Conservation (phyloP, 306 rosid species). For the Malus asiatica region DNA sequence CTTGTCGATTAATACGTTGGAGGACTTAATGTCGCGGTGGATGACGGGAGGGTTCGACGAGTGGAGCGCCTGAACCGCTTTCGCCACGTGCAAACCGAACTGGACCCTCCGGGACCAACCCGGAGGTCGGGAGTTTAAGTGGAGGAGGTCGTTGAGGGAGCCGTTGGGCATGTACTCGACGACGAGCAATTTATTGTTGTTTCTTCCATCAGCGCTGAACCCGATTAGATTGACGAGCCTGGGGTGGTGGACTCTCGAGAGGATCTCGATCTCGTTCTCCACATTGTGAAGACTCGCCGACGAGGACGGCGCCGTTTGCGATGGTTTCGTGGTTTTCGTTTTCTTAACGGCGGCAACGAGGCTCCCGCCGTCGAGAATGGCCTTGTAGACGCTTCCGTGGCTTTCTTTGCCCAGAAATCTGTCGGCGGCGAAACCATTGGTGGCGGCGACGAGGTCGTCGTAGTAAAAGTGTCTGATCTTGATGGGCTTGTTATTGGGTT, state of each 20-base stretch:
- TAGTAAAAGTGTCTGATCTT: constrained; percentile 39
- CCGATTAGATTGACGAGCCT: constrained; percentile 80
- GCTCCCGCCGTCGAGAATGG: constrained; percentile 49
- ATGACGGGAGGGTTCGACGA: constrained; percentile 76
- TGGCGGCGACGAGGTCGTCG: constrained; percentile 52
- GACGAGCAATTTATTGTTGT: constrained; percentile 40
- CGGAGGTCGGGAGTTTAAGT: constrained; percentile 42
- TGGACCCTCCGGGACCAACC: constrained; percentile 59
- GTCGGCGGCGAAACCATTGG: constrained; percentile 49
- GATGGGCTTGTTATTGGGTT: neutral
- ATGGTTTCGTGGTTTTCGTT: constrained; percentile 18
- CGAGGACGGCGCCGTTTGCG: constrained; percentile 5
- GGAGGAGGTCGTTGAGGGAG: constrained; percentile 65
- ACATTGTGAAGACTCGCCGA: constrained; percentile 8
- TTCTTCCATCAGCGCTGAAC: constrained; percentile 33
- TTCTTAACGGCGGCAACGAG: constrained; percentile 72
- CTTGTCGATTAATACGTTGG: constrained; percentile 65
- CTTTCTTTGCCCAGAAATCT: constrained; percentile 77
- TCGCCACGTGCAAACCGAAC: constrained; percentile 59
- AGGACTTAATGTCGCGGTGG: constrained; percentile 78
- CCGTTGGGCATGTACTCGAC: constrained; percentile 91
- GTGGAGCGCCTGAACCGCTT: constrained; percentile 55
- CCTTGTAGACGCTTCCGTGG: constrained; percentile 74
- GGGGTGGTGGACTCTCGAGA: constrained; percentile 47
- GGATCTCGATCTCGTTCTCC: constrained; percentile 91